Conservation (phyloP, 1,284 basidiomycete species). For the Cryptococcus sp. region DNA sequence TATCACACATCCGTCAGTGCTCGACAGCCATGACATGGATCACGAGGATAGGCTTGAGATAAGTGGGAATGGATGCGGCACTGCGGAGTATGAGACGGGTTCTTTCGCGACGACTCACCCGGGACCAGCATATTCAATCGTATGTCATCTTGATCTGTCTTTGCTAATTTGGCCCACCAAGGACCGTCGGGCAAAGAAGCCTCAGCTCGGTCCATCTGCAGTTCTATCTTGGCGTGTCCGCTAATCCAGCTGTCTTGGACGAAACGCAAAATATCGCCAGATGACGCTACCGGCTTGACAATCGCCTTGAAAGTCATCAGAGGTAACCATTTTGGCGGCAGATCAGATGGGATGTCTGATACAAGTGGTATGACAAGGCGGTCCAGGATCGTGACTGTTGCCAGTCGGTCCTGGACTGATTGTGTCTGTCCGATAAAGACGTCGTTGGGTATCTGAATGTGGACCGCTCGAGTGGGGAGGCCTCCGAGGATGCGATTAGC, state of each 20-base stretch:
- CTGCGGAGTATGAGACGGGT: conserved; percentile 20
- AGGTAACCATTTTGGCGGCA: conserved; percentile 29
- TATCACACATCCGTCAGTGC: background rate
- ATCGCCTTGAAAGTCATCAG: conserved; percentile 35
- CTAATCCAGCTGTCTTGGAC: conserved; percentile 41
- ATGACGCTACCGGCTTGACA: conserved; percentile 37
- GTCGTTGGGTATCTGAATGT: too few species aligned
- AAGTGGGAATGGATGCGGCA: conserved; percentile 28
- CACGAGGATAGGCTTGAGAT: conserved; percentile 2
- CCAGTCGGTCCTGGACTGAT: too few species aligned
- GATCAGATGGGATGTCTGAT: conserved; percentile 8
- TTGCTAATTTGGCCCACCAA: conserved; percentile 36
- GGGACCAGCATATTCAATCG: conserved; percentile 29
- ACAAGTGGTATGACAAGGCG: conserved; percentile 34
- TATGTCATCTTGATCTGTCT: conserved; percentile 32
- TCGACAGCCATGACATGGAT: background rate
- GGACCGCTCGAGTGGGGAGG: conserved; percentile 4
- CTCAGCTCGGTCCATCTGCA: conserved; percentile 27
- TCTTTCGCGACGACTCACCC: conserved; percentile 33
- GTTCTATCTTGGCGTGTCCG: conserved; percentile 30
- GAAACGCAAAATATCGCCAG: conserved; percentile 39
- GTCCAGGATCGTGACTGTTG: conserved; percentile 22
- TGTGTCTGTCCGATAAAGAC: too few species aligned
- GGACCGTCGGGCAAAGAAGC: conserved; percentile 22
- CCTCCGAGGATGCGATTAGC: conserved; percentile 25